phyloP scores from a whole-genome alignment of 768 basidiomycete species.

The Melanogaster broomeanus region DNA sequence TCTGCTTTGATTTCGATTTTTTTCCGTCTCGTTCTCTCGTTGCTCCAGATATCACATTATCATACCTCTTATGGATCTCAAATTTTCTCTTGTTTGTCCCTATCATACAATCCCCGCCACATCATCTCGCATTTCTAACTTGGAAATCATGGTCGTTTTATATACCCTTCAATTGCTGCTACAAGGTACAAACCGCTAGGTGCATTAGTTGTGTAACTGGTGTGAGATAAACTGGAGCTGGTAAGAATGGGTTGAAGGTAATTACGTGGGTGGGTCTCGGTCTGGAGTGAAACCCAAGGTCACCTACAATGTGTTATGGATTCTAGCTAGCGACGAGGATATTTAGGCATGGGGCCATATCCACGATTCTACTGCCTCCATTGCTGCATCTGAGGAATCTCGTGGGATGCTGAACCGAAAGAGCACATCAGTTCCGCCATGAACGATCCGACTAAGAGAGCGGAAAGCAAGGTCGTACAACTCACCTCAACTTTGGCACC shows the following conservation, averaged over 20 bases:
- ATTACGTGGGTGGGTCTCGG: not conserved
- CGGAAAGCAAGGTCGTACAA: slow-evolving; percentile 7
- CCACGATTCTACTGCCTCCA: slow-evolving; percentile 70
- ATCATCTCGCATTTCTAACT: slow-evolving; percentile 3
- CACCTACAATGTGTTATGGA: no score
- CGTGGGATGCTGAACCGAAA: slow-evolving; percentile 56
- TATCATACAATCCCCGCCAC: slow-evolving; percentile 2
- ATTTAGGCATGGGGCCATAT: slow-evolving; percentile 57
- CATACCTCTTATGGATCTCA: slow-evolving; percentile 14
- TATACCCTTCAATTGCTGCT: slow-evolving; percentile 41
- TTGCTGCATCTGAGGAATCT: slow-evolving; percentile 66
- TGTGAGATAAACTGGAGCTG: slow-evolving; percentile 20
- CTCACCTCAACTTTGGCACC: slow-evolving; percentile 77
- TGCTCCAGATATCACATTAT: slow-evolving; percentile 1
- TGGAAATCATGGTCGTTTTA: slow-evolving; percentile 28
- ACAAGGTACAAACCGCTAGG: slow-evolving; percentile 39
- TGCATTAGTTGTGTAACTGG: slow-evolving; percentile 33
- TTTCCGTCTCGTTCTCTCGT: not conserved
- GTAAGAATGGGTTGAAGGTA: slow-evolving; percentile 1
- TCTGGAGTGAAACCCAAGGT: no score
- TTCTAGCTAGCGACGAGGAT: no score
- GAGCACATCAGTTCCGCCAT: slow-evolving; percentile 1
- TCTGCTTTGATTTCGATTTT: slow-evolving; percentile 1
- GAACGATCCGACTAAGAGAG: not conserved
- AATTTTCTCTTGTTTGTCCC: not conserved